Percentiles rank a stretch among this genome's conserved stretches.
phyloP scores from a whole-genome alignment of 2,329 filamentous ascomycete species.

The Verticillium alfalfae region DNA sequence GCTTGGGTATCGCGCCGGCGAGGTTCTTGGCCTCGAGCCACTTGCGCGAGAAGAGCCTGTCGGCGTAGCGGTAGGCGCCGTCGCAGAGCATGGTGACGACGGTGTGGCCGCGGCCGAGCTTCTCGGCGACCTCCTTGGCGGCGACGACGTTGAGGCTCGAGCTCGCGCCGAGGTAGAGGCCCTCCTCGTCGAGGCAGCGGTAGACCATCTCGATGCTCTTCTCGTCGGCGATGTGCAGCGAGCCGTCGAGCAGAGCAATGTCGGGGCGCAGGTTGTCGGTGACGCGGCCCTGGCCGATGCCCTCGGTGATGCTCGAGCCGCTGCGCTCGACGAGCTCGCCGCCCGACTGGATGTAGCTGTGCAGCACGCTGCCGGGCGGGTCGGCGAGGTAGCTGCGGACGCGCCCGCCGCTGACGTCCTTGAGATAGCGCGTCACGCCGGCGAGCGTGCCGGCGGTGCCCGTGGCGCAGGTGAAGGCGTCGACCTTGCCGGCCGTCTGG shows the following conservation, averaged over 20 bases:
- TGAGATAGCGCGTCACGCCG: slow-evolving; percentile 82
- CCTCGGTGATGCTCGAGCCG: slow-evolving; percentile 91
- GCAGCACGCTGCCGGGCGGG: slow-evolving; percentile 86
- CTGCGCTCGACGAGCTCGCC: slow-evolving; percentile 75
- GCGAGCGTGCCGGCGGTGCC: slow-evolving; percentile 90
- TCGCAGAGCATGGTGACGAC: slow-evolving; percentile 94
- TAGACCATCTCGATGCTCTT: slow-evolving; percentile 98
- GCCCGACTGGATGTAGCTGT: slow-evolving; percentile 83
- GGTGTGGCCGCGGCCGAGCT: slow-evolving; percentile 80
- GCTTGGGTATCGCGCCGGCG: slow-evolving; percentile 72
- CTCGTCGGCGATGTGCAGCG: slow-evolving; percentile 79
- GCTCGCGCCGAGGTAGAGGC: slow-evolving; percentile 89
- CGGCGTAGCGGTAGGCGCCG: slow-evolving; percentile 95
- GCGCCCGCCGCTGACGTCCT: slow-evolving; percentile 69
- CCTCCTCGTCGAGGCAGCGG: slow-evolving; percentile 90
- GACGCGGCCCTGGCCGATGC: slow-evolving; percentile 91
- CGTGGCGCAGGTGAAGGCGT: slow-evolving; percentile 93
- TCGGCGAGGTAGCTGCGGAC: slow-evolving; percentile 91
- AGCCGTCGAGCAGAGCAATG: slow-evolving; percentile 76
- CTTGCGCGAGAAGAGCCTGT: slow-evolving; percentile 83
- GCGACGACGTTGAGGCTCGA: slow-evolving; percentile 93
- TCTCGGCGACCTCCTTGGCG: slow-evolving; percentile 88
- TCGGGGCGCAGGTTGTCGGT: slow-evolving; percentile 93
- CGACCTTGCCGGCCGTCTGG: slow-evolving; percentile 78
- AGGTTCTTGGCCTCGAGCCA: slow-evolving; percentile 88